Evolutionary conservation across 148 eudicot species (phyloP).

Genomic region (Chenopodium berlandieri): DNA sequence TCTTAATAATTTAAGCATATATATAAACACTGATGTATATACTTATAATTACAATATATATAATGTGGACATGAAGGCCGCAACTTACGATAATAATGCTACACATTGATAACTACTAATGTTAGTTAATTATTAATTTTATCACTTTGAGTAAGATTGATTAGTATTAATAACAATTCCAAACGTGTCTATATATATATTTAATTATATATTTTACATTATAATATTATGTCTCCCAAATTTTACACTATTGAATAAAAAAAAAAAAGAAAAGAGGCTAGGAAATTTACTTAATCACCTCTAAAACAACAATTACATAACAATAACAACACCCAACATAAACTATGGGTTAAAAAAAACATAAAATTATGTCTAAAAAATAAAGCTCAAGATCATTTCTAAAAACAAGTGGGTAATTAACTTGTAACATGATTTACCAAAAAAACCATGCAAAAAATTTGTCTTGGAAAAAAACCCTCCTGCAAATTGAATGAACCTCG

Average conservation of each 20-base stretch:
- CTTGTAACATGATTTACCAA: conserved; percentile 31
- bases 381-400: conserved; percentile 35
- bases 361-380: not conserved
- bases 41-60: too few species aligned
- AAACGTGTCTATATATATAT: not conserved
- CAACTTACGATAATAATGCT: conserved; percentile 1
- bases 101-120: not conserved
- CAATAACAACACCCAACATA: not conserved
- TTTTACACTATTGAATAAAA: not conserved
- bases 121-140: not conserved
- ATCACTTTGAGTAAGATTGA: conserved; percentile 1
- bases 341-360: not conserved
- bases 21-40: not conserved
- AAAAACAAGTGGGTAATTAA: conserved; percentile 40
- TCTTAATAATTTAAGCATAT: not conserved
- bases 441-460: conserved; percentile 45
- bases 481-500: conserved; percentile 43
- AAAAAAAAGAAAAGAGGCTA: not conserved
- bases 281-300: not conserved
- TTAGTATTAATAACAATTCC: not conserved
- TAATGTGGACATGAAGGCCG: conserved; percentile 1
- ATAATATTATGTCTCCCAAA: not conserved
- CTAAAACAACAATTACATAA: not conserved
- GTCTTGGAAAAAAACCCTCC: conserved; percentile 35
- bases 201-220: not conserved